Percentiles rank a stretch among this genome's conserved stretches.
Evolutionary conservation across 371 early-diverging fungal species (phyloP).

Genomic region (Mucor plumbeus): DNA sequence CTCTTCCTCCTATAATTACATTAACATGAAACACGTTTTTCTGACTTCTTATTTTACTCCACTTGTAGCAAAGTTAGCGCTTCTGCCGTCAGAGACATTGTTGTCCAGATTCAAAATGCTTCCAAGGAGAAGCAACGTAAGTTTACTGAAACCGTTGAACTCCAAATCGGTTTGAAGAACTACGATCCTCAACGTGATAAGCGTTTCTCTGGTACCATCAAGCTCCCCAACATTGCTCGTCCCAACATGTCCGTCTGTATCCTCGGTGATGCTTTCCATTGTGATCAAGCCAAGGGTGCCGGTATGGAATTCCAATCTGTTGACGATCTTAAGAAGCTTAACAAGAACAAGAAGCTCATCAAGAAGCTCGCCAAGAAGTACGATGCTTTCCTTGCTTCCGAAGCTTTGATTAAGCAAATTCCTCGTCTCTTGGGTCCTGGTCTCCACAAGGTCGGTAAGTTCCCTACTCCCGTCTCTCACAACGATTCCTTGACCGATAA

Average conservation of each 20-base stretch:
- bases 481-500: conserved; percentile 89
- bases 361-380: conserved; percentile 96
- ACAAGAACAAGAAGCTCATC: conserved; percentile 99
- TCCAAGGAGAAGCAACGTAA: conserved; percentile 90
- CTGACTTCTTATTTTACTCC: background rate
- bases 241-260: conserved; percentile 96
- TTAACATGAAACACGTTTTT: too few relatives aligned
- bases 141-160: conserved; percentile 95
- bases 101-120: conserved; percentile 69
- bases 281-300: conserved; percentile 93
- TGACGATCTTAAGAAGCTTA: conserved; percentile 98
- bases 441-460: conserved; percentile 97
- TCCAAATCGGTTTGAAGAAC: conserved; percentile 98
- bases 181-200: conserved; percentile 84
- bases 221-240: conserved; percentile 69
- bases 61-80: conserved; percentile 84
- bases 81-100: conserved; percentile 85
- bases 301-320: conserved; percentile 95
- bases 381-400: conserved; percentile 98
- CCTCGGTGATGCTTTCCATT: conserved; percentile 97
- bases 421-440: conserved; percentile 98
- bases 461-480: conserved; percentile 98
- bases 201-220: conserved; percentile 43
- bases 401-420: conserved; percentile 98
- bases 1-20: too few relatives aligned